These are phyloP conservation scores for Eragrostis curvula DNA, from an alignment of 176 grass and related monocot genomes.

Conservation along the genomic window DNA sequence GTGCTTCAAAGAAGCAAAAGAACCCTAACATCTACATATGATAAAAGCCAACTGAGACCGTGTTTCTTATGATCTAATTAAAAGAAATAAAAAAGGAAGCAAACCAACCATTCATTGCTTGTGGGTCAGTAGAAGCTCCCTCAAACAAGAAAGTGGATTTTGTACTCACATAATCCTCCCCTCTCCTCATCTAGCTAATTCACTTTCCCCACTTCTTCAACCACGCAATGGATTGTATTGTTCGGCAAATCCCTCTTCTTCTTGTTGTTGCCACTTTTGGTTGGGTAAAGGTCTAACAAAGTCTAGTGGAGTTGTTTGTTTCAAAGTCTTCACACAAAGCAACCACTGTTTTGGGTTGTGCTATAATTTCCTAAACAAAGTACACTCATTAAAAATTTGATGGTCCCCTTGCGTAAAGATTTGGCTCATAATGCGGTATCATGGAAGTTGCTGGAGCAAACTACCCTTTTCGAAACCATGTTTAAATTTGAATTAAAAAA, in stretches of 20 bases:
- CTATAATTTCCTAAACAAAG: slow-evolving; percentile 26
- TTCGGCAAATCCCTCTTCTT: slow-evolving; percentile 33
- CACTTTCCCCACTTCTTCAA: background rate
- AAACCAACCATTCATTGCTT: background rate
- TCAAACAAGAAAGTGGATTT: background rate
- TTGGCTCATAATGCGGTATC: slow-evolving; percentile 29
- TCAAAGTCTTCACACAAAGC: slow-evolving; percentile 34
- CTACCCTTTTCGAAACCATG: slow-evolving; percentile 5
- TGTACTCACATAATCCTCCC: background rate
- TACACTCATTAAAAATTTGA: slow-evolving; percentile 2
- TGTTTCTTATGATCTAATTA: background rate
- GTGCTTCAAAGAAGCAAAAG: background rate
- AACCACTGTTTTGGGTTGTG: background rate
- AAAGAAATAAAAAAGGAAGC: background rate
- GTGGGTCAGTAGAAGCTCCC: background rate
- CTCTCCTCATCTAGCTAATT: background rate
- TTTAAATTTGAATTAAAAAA: slow-evolving; percentile 19
- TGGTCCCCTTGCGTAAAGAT: slow-evolving; percentile 22
- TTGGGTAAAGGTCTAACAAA: slow-evolving; percentile 55
- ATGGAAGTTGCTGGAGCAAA: slow-evolving; percentile 40
- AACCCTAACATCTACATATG: background rate
- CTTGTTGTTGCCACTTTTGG: slow-evolving; percentile 43
- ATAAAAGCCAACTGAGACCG: background rate
- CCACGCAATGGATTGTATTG: slow-evolving; percentile 27
- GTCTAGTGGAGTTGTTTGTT: slow-evolving; percentile 56